Percentiles rank a stretch among this genome's conserved stretches.
These are phyloP conservation scores for Curvularia verruculosa DNA, from an alignment of 2,329 filamentous ascomycete species.

Conservation along the genomic window DNA sequence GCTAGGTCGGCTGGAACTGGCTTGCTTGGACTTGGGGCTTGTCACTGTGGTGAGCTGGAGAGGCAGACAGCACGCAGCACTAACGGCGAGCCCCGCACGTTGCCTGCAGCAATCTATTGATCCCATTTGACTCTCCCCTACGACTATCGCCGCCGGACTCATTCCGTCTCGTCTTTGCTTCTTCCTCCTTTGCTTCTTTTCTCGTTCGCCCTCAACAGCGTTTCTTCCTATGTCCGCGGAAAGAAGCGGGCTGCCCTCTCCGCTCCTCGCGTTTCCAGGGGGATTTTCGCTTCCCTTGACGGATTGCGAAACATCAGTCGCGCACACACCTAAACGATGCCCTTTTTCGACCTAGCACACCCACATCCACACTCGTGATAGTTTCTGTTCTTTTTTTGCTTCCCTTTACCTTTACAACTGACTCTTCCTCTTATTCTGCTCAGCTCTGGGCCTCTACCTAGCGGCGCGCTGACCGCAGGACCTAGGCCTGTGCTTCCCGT, in stretches of 20 bases:
- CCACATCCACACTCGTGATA: not conserved
- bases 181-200: not conserved
- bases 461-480: not conserved
- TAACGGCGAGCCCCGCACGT: not conserved
- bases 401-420: not conserved
- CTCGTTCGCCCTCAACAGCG: not conserved
- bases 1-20: not conserved
- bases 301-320: constrained; percentile 17
- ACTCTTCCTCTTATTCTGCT: not conserved
- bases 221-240: not conserved
- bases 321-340: constrained; percentile 9
- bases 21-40: not conserved
- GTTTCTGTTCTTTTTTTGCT: not conserved
- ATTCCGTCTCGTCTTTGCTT: not conserved
- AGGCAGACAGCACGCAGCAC: not conserved
- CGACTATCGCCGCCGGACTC: not conserved
- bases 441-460: not conserved
- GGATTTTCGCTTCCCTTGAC: constrained; percentile 5
- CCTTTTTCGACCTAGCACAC: constrained; percentile 10
- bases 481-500: not conserved
- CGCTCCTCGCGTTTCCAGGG: constrained; percentile 2
- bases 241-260: not conserved
- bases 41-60: not conserved
- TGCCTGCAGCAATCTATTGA: not conserved
- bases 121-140: not conserved